Base-by-base conservation (phyloP, 768 basidiomycete species). In the Roridomyces roridus region DNA sequence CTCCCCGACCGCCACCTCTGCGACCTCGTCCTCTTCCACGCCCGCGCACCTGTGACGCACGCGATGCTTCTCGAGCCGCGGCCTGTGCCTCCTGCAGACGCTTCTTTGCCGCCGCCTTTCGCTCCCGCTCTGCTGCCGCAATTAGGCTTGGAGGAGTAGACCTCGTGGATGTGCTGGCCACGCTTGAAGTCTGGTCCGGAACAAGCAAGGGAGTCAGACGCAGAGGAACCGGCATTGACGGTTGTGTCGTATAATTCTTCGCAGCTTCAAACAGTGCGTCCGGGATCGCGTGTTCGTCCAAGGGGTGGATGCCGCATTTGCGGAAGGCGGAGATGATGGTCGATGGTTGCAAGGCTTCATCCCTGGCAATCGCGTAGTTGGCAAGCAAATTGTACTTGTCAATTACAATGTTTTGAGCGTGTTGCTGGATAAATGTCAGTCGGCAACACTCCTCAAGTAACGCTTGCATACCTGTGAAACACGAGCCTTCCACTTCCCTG, bases 221-320 rank as follows among this genome's bases (percentile, higher is more conserved):
- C 10, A 46, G 42, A 26, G 58, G 28, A 25, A 40, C 17, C 37
- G 21, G 41, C n/a, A 23, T 20, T n/a, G 49, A 18, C 15, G 57
- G 20, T 41, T 59, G 29, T n/a, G 62, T 63, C 12, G 62, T 51
- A 14, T 42, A 55, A 35, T 39, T 49, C 31, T 20, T 18, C n/a
- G 62, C 57, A 25, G 57, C 57, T 43, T 55, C 57, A 48, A 31
- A 59, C 2, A 36, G 14, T 0, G 3, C 18, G 18, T 44, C 31
- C 23, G 59, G 54, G 18, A 70, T 53, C 5, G 53, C 49, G 28
- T 39, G 42, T 14, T 31, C 45, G 44, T 68, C 46, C 17, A 68
- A 43, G 12, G 65, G 67, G n/a, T 47, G 55, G 35, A 68, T 66
- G 10, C 68, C 67, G 1, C 51, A 65, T 42, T 50, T 54, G 9